Evolutionary conservation across 202 grass and related monocot species (phyloP), one percentile per base, ranked within the genome.

Genomic region (Tripidium arundinaceum): DNA sequence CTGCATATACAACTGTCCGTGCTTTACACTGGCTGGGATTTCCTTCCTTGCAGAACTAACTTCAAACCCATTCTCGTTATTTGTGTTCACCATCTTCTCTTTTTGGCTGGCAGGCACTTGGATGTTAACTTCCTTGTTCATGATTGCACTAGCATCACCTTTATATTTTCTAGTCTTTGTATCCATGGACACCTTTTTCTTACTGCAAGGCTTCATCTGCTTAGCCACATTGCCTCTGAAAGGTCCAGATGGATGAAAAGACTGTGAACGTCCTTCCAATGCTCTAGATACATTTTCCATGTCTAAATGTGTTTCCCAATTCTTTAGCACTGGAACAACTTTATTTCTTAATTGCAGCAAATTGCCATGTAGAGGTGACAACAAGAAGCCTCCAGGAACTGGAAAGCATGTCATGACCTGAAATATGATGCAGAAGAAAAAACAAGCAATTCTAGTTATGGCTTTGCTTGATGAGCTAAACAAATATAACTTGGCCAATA

Each of bases 341-440:
- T 88, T 88, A 62, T 81, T 82, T 24, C 77, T 57, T 68, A 91
- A 86, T 31, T 90, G 85, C 37, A 88, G 62, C 43, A 90, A 24
- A 40, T 82, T 88, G 16, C 22, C 85, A 59, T 40, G 75, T 13
- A 97, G 79, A 65, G 94, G 91, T 60, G 91, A 94, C 59, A 90
- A 70, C 37, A 94, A 76, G 70, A 72, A 74, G 8, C 87, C 89
- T 77, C 77, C 91, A 80, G 94, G 91, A 86, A 93, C 76, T 61
- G 69, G 39, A 90, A 89, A 86, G 75, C 80, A 86, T 27, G 91
- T 90, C 91, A 97, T 97, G 58, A 85, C 75, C 94, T 97, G 89
- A 72, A 86, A 61, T 65, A 83, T 69, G 45, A 86, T 52, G 16
- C 26, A 72, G 18, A 80, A 85, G 25, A 70, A 76, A n/a, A 80